Base-by-base conservation (phyloP, 2,329 filamentous ascomycete species). In the Phaeosphaeria sp. region DNA sequence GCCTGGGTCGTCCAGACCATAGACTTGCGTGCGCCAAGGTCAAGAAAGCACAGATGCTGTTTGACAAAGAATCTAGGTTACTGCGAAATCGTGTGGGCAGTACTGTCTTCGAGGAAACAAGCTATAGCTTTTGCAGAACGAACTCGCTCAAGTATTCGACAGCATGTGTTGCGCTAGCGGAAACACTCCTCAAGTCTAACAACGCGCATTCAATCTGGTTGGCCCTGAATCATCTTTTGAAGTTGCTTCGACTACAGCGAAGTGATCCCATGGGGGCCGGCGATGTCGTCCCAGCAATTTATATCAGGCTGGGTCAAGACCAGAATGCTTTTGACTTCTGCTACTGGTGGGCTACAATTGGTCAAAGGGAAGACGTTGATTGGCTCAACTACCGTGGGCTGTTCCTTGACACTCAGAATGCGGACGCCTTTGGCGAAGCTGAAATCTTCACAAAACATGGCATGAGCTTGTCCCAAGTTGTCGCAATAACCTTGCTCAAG, bases 291-390 rank as follows among this genome's bases (percentile, higher is more conserved):
- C 83, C 84, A 0, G 61, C 65, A 0, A 39, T 82, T 17, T 74
- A 80, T 54, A 62, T 86, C 17, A 78, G 82, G 3, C 75, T 86
- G 9, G 77, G 77, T 27, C 73, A 68, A 43, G 83, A 86, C 55
- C 82, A 85, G 64, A 81, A 83, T 20, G 80, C 76, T 62, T 83
- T 82, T 57, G 79, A 82, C 50, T 81, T 82, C 30, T 48, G 77
- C 63, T 83, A 82, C 68, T 83, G 79, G 81, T 84, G 73, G 72
- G 81, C 81, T 49, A 72, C 66, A 1, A 61, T 61, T 1, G 69
- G 57, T 6, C 23, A 60, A 18, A 47, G 66, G 3, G 22, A 42
- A 10, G 21, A 73, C 43, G 80, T 80, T 47, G 73, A 81, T 46
- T 79, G 69, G 75, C 65, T 63, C 6, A 67, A 81, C 53, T 65